phyloP scores from a whole-genome alignment of 441 rosid genomes.

The Adansonia grandidieri region DNA sequence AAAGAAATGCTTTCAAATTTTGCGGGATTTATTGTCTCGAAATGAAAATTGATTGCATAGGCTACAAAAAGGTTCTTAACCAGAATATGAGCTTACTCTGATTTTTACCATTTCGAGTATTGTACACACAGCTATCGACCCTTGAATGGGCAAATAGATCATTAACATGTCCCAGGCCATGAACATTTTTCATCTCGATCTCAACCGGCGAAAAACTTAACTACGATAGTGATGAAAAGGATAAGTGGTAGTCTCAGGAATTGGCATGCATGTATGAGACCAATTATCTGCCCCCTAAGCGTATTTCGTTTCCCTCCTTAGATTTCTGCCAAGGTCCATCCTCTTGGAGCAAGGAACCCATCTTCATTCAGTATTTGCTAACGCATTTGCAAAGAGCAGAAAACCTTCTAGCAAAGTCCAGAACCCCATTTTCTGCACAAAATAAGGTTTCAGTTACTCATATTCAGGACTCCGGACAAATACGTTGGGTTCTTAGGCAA shows the following conservation, averaged over 20 bases:
- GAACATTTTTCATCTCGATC: slow-evolving; percentile 11
- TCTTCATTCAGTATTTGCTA: slow-evolving; percentile 90
- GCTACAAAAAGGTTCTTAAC: slow-evolving; percentile 12
- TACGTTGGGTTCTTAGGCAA: not conserved
- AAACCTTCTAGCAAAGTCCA: slow-evolving; percentile 77
- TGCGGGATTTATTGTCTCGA: no score
- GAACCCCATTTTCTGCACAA: slow-evolving; percentile 63
- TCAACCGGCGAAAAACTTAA: slow-evolving; percentile 67
- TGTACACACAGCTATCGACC: not conserved
- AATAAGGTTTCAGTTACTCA: slow-evolving; percentile 10
- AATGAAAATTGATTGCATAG: not conserved
- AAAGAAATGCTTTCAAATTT: not conserved
- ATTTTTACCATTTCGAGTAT: not conserved
- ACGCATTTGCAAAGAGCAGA: slow-evolving; percentile 74
- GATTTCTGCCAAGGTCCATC: slow-evolving; percentile 77
- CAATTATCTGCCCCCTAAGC: slow-evolving; percentile 69
- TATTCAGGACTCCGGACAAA: not conserved
- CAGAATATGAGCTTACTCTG: not conserved
- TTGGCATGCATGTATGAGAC: slow-evolving; percentile 82
- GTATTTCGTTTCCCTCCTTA: slow-evolving; percentile 60
- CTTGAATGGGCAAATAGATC: not conserved
- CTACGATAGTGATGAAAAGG: slow-evolving; percentile 52
- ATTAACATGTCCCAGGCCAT: slow-evolving; percentile 10
- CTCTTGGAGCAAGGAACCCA: slow-evolving; percentile 75
- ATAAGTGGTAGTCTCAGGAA: slow-evolving; percentile 82